phyloP scores from a whole-genome alignment of 495 filamentous ascomycete genomes.

The Xylaria palmicola region DNA sequence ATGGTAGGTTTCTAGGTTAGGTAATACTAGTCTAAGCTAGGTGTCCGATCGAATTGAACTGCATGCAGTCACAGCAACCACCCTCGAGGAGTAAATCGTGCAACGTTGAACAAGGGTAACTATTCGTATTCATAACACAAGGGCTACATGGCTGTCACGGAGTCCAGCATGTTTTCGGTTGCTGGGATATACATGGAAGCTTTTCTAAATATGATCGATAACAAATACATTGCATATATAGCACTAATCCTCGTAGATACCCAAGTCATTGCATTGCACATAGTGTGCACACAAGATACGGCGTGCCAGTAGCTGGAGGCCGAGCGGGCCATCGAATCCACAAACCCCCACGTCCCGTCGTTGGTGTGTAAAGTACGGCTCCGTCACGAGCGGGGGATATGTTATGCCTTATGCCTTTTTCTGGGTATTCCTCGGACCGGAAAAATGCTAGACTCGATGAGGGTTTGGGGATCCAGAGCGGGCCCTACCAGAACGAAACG shows the following conservation, averaged over 20 bases:
- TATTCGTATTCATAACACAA: too few species aligned
- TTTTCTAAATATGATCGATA: background rate
- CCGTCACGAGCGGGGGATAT: background rate
- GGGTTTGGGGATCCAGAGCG: background rate
- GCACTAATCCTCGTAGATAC: background rate
- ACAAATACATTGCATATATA: background rate
- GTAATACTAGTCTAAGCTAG: background rate
- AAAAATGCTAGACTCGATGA: conserved; percentile 8
- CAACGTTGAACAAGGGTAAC: background rate
- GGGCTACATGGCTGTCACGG: too few species aligned
- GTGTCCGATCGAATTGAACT: background rate
- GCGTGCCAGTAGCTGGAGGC: background rate
- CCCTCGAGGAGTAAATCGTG: background rate
- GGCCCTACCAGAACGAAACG: background rate
- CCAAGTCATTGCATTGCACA: conserved; percentile 7
- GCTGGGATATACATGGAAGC: background rate
- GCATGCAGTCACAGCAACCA: background rate
- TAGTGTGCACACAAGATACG: background rate
- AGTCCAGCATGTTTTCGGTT: too few species aligned
- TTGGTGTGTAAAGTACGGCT: background rate
- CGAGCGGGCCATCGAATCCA: background rate
- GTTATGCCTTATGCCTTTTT: background rate
- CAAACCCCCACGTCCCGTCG: conserved; percentile 2
- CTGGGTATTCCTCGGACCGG: conserved; percentile 5
- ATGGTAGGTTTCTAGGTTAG: background rate